These are phyloP conservation scores for Populus davidiana DNA, from an alignment of 345 rosid species.

Conservation along the genomic window DNA sequence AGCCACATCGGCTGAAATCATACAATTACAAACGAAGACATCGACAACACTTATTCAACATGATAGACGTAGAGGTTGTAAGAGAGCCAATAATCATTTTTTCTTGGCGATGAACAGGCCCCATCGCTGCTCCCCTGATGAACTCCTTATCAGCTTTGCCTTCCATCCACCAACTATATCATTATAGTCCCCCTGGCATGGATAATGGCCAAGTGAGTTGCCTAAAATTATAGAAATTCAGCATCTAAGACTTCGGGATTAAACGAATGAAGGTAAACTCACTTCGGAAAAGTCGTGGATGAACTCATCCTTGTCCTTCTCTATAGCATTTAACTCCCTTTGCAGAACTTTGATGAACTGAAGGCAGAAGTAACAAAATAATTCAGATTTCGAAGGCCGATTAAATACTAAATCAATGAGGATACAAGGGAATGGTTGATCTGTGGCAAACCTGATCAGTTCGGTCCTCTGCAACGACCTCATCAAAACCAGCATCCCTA, in stretches of 20 bases:
- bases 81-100: constrained; percentile 1
- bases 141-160: constrained; percentile 63
- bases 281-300: constrained; percentile 77
- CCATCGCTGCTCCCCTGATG: constrained; percentile 79
- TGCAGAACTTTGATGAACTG: constrained; percentile 77
- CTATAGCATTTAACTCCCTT: constrained; percentile 58
- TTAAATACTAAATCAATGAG: background rate
- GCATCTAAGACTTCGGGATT: background rate
- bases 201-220: background rate
- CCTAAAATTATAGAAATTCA: background rate
- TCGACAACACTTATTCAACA: background rate
- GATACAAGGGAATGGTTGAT: background rate
- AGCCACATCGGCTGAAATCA: background rate
- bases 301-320: constrained; percentile 72
- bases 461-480: constrained; percentile 74
- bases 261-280: constrained; percentile 8
- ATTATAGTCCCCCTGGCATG: constrained; percentile 67
- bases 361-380: constrained; percentile 13
- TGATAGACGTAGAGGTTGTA: background rate
- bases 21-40: background rate
- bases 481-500: constrained; percentile 72
- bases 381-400: background rate
- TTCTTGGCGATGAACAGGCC: constrained; percentile 61
- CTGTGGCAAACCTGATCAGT: constrained; percentile 60
- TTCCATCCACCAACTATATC: constrained; percentile 76